Evolutionary conservation across 1,284 basidiomycete genomes (phyloP).

Genomic region (Trametes polyzona): DNA sequence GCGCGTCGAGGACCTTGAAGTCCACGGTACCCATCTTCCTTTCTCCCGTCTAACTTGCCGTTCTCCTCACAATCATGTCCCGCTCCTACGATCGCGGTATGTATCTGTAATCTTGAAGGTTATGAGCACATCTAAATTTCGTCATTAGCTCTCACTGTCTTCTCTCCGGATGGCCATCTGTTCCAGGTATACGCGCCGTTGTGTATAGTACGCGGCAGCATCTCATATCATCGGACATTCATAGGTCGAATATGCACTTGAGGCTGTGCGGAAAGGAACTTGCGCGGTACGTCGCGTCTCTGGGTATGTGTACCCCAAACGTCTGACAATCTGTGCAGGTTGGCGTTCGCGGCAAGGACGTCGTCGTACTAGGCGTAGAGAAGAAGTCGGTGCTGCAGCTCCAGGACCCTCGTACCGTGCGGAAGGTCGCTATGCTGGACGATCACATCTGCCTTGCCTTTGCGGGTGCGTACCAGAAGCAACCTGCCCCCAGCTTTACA

Average conservation of each 20-base stretch:
- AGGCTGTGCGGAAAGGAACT: slow-evolving; percentile 97
- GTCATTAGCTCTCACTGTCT: slow-evolving; percentile 82
- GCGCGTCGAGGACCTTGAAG: slow-evolving; percentile 48
- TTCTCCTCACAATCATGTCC: slow-evolving; percentile 50
- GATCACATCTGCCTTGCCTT: slow-evolving; percentile 98
- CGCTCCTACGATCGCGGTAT: slow-evolving; percentile 82
- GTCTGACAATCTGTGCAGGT: slow-evolving; percentile 56
- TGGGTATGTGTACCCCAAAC: not conserved
- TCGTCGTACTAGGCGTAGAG: slow-evolving; percentile 97
- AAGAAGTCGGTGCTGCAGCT: slow-evolving; percentile 98
- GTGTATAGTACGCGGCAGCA: slow-evolving; percentile 5
- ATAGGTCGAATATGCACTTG: slow-evolving; percentile 97
- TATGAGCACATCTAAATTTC: not conserved
- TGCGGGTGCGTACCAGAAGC: slow-evolving; percentile 67
- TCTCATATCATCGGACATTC: not conserved
- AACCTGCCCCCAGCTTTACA: not conserved
- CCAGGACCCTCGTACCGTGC: slow-evolving; percentile 96
- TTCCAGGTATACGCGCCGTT: slow-evolving; percentile 68
- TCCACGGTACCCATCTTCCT: slow-evolving; percentile 13
- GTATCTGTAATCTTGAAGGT: slow-evolving; percentile 11
- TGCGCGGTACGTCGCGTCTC: slow-evolving; percentile 75
- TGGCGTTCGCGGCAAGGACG: slow-evolving; percentile 93
- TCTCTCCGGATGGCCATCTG: slow-evolving; percentile 93
- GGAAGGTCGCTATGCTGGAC: slow-evolving; percentile 98
- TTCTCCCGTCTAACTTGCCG: not conserved